phyloP scores from a whole-genome alignment of 306 rosid genomes.

The Vigna hirtella region DNA sequence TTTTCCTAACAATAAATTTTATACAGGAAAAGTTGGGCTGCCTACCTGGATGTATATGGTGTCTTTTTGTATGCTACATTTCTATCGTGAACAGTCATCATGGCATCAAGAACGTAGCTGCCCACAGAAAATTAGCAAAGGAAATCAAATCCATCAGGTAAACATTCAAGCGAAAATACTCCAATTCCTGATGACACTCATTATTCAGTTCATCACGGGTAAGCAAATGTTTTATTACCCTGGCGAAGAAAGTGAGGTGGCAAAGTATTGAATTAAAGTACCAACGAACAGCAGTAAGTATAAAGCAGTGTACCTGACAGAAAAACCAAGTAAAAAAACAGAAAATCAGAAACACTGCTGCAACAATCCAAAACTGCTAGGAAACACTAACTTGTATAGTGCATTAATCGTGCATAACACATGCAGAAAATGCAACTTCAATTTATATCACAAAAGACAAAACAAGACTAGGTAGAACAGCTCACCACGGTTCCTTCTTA shows the following conservation, averaged over 20 bases:
- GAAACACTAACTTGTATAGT: slow-evolving; percentile 2
- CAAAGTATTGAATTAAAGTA: slow-evolving; percentile 79
- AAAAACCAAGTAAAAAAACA: slow-evolving; percentile 36
- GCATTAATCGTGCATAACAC: background rate
- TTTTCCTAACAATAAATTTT: slow-evolving; percentile 29
- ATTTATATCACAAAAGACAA: background rate
- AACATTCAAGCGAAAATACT: slow-evolving; percentile 25
- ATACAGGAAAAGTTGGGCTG: slow-evolving; percentile 32
- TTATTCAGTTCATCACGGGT: slow-evolving; percentile 24
- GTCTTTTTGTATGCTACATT: slow-evolving; percentile 52
- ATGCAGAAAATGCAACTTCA: slow-evolving; percentile 22
- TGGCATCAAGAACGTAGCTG: slow-evolving; percentile 85
- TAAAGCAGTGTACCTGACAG: slow-evolving; percentile 71
- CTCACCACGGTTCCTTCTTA: slow-evolving; percentile 83
- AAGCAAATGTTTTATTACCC: slow-evolving; percentile 66
- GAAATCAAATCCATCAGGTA: slow-evolving; percentile 32
- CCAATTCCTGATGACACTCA: slow-evolving; percentile 29
- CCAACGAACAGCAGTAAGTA: slow-evolving; percentile 73
- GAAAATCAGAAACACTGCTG: slow-evolving; percentile 19
- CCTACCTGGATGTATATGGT: slow-evolving; percentile 67
- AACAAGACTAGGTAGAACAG: background rate
- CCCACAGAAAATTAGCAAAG: slow-evolving; percentile 22
- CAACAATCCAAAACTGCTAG: slow-evolving; percentile 20
- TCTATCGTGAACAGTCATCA: slow-evolving; percentile 60
- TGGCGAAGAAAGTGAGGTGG: slow-evolving; percentile 83